Evolutionary conservation across 768 basidiomycete species (phyloP).

Genomic region (Daedalea quercina): DNA sequence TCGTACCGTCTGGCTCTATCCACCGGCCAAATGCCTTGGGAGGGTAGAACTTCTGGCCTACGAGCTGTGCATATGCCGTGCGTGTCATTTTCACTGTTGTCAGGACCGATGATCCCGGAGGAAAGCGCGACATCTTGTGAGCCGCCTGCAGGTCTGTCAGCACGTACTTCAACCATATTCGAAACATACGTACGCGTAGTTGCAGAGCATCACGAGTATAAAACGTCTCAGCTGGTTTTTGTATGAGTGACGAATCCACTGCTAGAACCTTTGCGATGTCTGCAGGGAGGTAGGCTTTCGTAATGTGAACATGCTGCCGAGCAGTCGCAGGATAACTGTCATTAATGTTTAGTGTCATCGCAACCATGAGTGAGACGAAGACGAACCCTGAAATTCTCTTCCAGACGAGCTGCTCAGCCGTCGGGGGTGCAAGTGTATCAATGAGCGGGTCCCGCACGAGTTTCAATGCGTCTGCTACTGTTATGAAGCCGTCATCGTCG

Average conservation of each 20-base stretch:
- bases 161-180: background rate
- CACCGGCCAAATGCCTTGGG: slow-evolving; percentile 84
- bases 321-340: slow-evolving; percentile 68
- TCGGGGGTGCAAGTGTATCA: slow-evolving; percentile 53
- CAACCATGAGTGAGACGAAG: background rate
- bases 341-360: background rate
- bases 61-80: slow-evolving; percentile 88
- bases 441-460: slow-evolving; percentile 47
- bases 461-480: slow-evolving; percentile 53
- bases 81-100: slow-evolving; percentile 73
- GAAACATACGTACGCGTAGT: slow-evolving; percentile 56
- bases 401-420: slow-evolving; percentile 65
- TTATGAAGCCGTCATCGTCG: slow-evolving; percentile 44
- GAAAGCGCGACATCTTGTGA: slow-evolving; percentile 86
- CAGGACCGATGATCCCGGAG: slow-evolving; percentile 60
- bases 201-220: slow-evolving; percentile 93
- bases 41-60: slow-evolving; percentile 88
- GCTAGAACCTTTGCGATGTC: slow-evolving; percentile 74
- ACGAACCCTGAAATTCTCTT: slow-evolving; percentile 56
- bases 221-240: slow-evolving; percentile 86
- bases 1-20: slow-evolving; percentile 52
- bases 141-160: slow-evolving; percentile 52
- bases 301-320: slow-evolving; percentile 62
- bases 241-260: slow-evolving; percentile 60
- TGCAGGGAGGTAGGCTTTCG: slow-evolving; percentile 73